Conservation (phyloP, 148 eudicot species). For the Heliamphora exappendiculata region DNA sequence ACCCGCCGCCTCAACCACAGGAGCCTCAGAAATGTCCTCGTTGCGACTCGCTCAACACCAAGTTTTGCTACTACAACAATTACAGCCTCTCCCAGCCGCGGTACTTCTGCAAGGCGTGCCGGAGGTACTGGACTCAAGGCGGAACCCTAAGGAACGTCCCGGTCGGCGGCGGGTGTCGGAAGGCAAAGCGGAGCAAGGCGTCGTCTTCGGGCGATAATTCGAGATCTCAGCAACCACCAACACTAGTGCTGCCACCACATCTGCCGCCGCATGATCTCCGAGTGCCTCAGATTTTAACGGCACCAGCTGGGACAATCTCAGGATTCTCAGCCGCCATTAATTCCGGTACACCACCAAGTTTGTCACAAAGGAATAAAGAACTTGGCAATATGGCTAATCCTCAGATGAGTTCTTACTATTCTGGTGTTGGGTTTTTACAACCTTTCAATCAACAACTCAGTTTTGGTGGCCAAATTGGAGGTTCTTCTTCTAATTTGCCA, state of each 20-base stretch:
- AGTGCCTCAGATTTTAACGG: not conserved
- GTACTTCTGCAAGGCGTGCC: constrained; percentile 39
- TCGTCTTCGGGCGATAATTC: not conserved
- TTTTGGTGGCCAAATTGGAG: constrained; percentile 11
- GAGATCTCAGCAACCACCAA: not conserved
- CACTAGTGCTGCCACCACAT: not conserved
- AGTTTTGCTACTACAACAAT: constrained; percentile 46
- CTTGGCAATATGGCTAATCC: not conserved
- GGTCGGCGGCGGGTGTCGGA: constrained; percentile 41
- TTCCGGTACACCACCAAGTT: too few species aligned
- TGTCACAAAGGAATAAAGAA: too few species aligned
- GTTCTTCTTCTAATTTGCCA: constrained; percentile 25
- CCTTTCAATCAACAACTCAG: not conserved
- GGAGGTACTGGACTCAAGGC: constrained; percentile 51
- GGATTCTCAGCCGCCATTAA: too few species aligned
- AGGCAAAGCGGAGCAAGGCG: constrained; percentile 28
- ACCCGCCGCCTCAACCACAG: constrained; percentile 18
- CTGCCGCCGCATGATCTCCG: not conserved
- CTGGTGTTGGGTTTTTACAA: constrained; percentile 23
- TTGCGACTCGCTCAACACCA: constrained; percentile 39
- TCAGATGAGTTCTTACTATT: not conserved
- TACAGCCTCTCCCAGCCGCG: constrained; percentile 40
- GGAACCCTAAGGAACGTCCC: constrained; percentile 45
- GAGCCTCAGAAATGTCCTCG: constrained; percentile 41
- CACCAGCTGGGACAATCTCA: too few species aligned